Base-by-base conservation (phyloP, 768 basidiomycete genomes). In the Ephemerocybe angulata region DNA sequence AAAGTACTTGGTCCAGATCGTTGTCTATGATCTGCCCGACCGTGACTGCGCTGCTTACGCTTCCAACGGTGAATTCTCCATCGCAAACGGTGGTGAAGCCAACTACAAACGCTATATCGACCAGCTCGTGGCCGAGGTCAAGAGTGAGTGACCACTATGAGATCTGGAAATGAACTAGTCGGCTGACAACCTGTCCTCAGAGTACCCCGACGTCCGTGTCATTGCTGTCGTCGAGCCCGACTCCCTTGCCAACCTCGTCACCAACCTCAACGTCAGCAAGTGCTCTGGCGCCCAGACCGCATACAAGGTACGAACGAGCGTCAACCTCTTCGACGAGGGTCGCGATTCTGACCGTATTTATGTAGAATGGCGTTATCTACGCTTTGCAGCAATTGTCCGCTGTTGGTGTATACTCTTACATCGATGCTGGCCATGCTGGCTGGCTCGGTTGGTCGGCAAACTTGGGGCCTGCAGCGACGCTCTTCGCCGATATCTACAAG, bases 401-500 rank as follows among this genome's bases (percentile, higher is more conserved):
- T 41, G 77, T 81, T 50, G 80, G 81, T 53, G 81, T 85, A 49
- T 81, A 77, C 76, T 72, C 74, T 70, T 84, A 85, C 69, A 72
- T 85, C 60, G 83, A 84, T 66, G 83, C 82, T 62, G 82, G 81
- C 30, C 81, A 83, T 59, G 81, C 80, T 55, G 82, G 84, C 51
- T 85, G 84, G 84, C 76, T 85, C 56, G 85, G 85, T 40, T 86
- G 84, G 85, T 72, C 82, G 57, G 82, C 84, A 40, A 85, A 85
- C 72, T 67, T 85, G 66, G 52, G 62, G 24, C 83, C 84, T 52
- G 83, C 84, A 48, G 84, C 82, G 29, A 70, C 76, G 58, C 71
- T 85, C 56, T 85, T 83, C 67, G 61, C 70, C 27, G 63, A 73
- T 53, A 69, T 85, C 38, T 84, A 73, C 71, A 71, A 71, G 60